These are phyloP conservation scores for Microbotryum saponariae DNA, from an alignment of 1,284 basidiomycete genomes.

Conservation along the genomic window DNA sequence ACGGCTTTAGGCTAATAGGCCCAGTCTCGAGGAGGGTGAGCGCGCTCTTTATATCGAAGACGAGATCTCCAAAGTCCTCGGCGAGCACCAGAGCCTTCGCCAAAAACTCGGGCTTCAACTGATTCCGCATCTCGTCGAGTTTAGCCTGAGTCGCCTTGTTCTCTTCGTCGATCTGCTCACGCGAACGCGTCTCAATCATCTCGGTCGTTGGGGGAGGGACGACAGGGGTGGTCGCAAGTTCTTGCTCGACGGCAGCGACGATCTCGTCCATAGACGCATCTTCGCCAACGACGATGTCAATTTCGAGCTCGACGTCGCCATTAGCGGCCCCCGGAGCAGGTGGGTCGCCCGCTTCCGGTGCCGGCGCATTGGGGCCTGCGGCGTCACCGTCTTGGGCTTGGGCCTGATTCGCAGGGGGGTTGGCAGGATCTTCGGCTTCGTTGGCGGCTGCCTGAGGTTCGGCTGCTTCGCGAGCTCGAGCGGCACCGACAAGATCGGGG, in stretches of 20 bases:
- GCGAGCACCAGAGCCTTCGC: constrained; percentile 66
- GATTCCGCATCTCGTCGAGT: constrained; percentile 59
- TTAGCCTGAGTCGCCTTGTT: constrained; percentile 42
- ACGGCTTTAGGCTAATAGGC: constrained; percentile 49
- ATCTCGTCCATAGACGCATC: neutral
- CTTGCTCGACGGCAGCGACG: neutral
- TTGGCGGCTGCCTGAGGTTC: constrained; percentile 20
- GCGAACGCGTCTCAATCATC: constrained; percentile 3
- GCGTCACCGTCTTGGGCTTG: constrained; percentile 12
- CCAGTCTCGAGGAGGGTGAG: constrained; percentile 15
- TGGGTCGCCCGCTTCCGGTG: constrained; percentile 8
- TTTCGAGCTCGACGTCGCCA: constrained; percentile 15
- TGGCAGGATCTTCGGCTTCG: neutral
- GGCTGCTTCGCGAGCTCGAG: constrained; percentile 46
- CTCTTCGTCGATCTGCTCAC: constrained; percentile 6
- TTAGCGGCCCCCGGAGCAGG: constrained; percentile 6
- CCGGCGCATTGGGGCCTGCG: constrained; percentile 9
- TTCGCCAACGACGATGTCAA: constrained; percentile 3
- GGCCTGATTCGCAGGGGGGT: constrained; percentile 7
- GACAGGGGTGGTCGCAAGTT: neutral
- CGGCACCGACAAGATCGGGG: constrained; percentile 60
- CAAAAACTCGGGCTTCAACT: constrained; percentile 58
- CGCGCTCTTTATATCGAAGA: constrained; percentile 75
- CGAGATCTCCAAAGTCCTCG: constrained; percentile 75
- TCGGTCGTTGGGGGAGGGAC: neutral